Percentiles rank a stretch among this genome's conserved stretches.
Evolutionary conservation across 176 grass and related monocot genomes (phyloP).

Genomic region (Musa troglodytarum): DNA sequence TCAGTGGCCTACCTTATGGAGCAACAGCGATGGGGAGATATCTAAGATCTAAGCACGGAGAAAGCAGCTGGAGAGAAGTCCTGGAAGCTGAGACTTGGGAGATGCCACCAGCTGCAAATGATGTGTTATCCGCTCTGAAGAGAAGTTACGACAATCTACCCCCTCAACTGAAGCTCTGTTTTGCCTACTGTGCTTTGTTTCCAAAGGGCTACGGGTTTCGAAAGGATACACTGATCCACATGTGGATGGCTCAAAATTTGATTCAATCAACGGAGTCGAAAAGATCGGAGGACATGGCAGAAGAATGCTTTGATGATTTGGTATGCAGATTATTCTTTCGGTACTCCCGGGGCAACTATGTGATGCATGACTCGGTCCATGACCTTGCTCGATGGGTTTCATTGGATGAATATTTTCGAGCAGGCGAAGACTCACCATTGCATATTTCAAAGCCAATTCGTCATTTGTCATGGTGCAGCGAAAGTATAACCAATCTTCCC

Average conservation of each 20-base stretch:
- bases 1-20: too few relatives aligned
- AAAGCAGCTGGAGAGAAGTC: background rate
- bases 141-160: background rate
- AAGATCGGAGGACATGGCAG: background rate
- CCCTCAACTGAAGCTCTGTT: background rate
- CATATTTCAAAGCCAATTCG: too few relatives aligned
- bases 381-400: background rate
- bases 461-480: too few relatives aligned
- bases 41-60: background rate
- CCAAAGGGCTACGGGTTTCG: background rate
- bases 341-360: background rate
- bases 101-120: background rate
- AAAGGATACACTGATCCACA: background rate
- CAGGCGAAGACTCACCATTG: too few relatives aligned
- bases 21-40: too few relatives aligned
- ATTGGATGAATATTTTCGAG: background rate
- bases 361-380: background rate
- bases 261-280: background rate
- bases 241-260: background rate
- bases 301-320: background rate
- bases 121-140: background rate
- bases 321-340: background rate
- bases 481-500: too few relatives aligned
- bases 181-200: background rate
- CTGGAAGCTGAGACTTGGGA: background rate